These are phyloP conservation scores for Pezicula radicicola DNA, from an alignment of 2,329 filamentous ascomycete species.

Conservation along the genomic window DNA sequence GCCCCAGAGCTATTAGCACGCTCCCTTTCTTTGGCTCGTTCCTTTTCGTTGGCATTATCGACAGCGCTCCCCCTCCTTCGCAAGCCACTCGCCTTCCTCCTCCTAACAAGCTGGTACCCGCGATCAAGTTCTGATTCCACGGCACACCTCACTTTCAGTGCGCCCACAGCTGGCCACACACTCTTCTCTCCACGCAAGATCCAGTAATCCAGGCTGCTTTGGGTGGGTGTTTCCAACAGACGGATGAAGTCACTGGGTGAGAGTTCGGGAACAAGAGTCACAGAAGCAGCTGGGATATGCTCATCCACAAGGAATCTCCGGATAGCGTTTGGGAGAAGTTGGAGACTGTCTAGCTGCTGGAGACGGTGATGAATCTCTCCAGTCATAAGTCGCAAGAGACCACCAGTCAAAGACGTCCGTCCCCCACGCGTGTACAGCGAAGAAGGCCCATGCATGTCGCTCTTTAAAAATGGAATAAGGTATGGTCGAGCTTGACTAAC, in stretches of 20 bases:
- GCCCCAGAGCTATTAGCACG: slow-evolving; percentile 24
- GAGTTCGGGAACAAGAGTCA: slow-evolving; percentile 82
- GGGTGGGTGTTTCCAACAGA: slow-evolving; percentile 79
- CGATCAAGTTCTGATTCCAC: slow-evolving; percentile 86
- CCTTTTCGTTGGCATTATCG: slow-evolving; percentile 22
- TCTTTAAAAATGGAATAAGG: slow-evolving; percentile 78
- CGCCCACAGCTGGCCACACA: slow-evolving; percentile 86
- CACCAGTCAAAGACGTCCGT: slow-evolving; percentile 54
- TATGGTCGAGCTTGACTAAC: slow-evolving; percentile 91
- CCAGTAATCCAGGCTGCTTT: slow-evolving; percentile 78
- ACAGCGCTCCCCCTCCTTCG: slow-evolving; percentile 27
- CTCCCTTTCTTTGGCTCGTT: slow-evolving; percentile 19
- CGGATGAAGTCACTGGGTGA: slow-evolving; percentile 69
- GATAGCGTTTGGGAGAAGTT: slow-evolving; percentile 66
- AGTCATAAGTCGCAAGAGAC: slow-evolving; percentile 65
- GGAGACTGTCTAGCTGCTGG: slow-evolving; percentile 75
- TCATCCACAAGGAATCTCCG: slow-evolving; percentile 81
- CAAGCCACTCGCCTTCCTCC: slow-evolving; percentile 35
- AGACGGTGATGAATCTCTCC: slow-evolving; percentile 79
- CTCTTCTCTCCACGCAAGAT: slow-evolving; percentile 79
- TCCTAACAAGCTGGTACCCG: slow-evolving; percentile 76
- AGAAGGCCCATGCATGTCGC: slow-evolving; percentile 74
- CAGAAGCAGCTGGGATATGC: slow-evolving; percentile 70
- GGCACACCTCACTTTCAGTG: slow-evolving; percentile 76
- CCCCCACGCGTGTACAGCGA: slow-evolving; percentile 55